Evolutionary conservation across 345 rosid genomes (phyloP), one percentile per base, ranked within the genome.

Genomic region (Camelina hispida): DNA sequence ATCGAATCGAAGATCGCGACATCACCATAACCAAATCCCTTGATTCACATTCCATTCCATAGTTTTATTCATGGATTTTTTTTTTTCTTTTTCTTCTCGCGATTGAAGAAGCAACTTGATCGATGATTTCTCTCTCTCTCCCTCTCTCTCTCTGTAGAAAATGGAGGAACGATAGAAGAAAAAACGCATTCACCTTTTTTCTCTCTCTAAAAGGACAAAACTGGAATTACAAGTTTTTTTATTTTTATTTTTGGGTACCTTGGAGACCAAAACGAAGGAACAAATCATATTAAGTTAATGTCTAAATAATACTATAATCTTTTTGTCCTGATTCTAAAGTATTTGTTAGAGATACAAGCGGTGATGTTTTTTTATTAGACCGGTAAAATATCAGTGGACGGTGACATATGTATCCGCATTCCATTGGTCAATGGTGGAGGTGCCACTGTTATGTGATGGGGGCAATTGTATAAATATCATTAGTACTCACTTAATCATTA

Each of bases 1-100:
- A 82, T 66, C 81, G 66, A 48, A 82, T 66, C 83, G 66, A 82
- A 78, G 86, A 83, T 83, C 84, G 81, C 78, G 32, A 73, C 81
- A 55, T 70, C 69, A 66, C 65, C 64, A 70, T 69, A 25, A 46
- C 37, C 43, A 56, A 69, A 58, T 47, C 71, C 28, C 3, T 64
- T 44, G 79, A 79, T 79, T 79, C 72, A 75, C 82, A 74, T 79
- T 75, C 79, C 82, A 75, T 34, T 79, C 51, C 64, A 57, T 54
- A 38, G 79, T 51, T 65, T 66, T 48, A 37, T 62, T 42, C 66
- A 79, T 64, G 38, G 76, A 62, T 68, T 61, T 67, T 59, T 72
- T 58, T 72, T 51, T 72, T 58, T 3, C 3, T n/a, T n/a, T 25
- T 3, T 25, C 30, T 28, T 28, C 22, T 60, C 40, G 40, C 58